These are phyloP conservation scores for Pseudocercospora macadamiae DNA, from an alignment of 2,329 filamentous ascomycete genomes.

Conservation along the genomic window DNA sequence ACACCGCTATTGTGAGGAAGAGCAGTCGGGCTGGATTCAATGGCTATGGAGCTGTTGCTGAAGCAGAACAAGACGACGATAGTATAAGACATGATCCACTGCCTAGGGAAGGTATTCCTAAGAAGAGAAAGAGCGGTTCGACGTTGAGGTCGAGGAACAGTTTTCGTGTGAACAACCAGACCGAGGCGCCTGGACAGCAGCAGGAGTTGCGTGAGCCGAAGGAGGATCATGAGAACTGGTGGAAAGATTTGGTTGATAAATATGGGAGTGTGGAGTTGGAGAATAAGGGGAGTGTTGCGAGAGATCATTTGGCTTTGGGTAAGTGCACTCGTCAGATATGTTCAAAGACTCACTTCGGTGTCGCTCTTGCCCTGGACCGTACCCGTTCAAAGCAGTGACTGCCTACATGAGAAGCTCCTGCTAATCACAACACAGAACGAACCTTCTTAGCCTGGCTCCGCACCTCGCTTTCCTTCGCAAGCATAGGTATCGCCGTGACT, in stretches of 20 bases:
- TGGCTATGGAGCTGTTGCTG: conserved; percentile 31
- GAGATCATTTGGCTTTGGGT: conserved; percentile 82
- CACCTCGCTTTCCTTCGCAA: conserved; percentile 79
- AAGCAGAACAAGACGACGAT: conserved; percentile 27
- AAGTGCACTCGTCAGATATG: conserved; percentile 32
- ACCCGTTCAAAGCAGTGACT: too few species aligned
- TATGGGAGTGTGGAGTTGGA: conserved; percentile 74
- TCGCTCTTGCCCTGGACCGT: too few species aligned
- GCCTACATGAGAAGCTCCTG: too few species aligned
- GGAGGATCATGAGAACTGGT: conserved; percentile 50
- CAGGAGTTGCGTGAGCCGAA: conserved; percentile 18
- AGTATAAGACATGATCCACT: conserved; percentile 2
- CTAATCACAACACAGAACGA: conserved; percentile 59
- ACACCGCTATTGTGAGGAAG: conserved; percentile 44
- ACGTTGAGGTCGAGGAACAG: conserved; percentile 18
- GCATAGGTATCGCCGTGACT: conserved; percentile 80
- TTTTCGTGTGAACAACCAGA: conserved; percentile 12
- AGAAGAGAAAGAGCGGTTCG: conserved; percentile 24
- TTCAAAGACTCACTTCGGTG: too few species aligned
- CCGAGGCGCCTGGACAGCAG: conserved; percentile 15
- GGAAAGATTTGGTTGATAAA: conserved; percentile 58
- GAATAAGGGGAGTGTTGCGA: conserved; percentile 81
- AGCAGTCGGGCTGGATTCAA: conserved; percentile 1
- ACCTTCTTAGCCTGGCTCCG: conserved; percentile 86
- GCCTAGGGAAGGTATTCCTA: conserved; percentile 12